Evolutionary conservation across 495 filamentous ascomycete genomes (phyloP), one percentile per base, ranked within the genome.

Genomic region (Neurospora pannonica): DNA sequence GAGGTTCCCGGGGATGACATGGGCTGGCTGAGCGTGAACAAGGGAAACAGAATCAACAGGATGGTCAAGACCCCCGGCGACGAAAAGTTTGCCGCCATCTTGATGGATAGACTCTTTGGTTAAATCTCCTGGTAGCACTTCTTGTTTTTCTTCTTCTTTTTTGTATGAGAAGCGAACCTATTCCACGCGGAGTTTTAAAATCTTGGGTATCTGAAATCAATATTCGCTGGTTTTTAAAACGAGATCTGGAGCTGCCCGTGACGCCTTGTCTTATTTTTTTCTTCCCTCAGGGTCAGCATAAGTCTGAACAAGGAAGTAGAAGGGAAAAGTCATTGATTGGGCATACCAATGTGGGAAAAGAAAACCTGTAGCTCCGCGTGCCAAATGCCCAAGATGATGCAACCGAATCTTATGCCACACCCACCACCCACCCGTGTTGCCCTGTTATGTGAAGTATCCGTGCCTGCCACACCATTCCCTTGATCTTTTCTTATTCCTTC

Each of bases 1-100:
- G 81, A 83, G 24, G 72, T 83, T 0, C 82, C 82, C 1, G 83
- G 85, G 19, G 94, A 97, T 77, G 88, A 89, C 46, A 90, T 90
- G 24, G 87, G 89, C 10, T 98, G 94, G 94, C 78, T 95, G 77
- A 91, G 89, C 78, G 72, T 77, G 43, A 85, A 79, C 62, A 90
- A 87, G 74, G 94, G 94, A 3, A 98, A 97, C 82, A 87, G 93
- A 72, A 87, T 98, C 73, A 88, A 87, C 80, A 85, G 91, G 77
- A 92, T 94, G 82, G 86, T 91, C 34, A 81, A 77, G 60, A 88
- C 83, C 72, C 90, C 90, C 1, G 89, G 88, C 1, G 83, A 87
- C 74, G 83, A 88, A 36, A 78, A 72, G 36, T 88, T 88, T 78
- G 86, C 84, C 40, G 82, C 79, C 10, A 82, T 84, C 70, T 76